Percentiles rank a stretch among this genome's conserved stretches.
phyloP scores from a whole-genome alignment of 2,329 filamentous ascomycete species.

The Penicillium sp. region DNA sequence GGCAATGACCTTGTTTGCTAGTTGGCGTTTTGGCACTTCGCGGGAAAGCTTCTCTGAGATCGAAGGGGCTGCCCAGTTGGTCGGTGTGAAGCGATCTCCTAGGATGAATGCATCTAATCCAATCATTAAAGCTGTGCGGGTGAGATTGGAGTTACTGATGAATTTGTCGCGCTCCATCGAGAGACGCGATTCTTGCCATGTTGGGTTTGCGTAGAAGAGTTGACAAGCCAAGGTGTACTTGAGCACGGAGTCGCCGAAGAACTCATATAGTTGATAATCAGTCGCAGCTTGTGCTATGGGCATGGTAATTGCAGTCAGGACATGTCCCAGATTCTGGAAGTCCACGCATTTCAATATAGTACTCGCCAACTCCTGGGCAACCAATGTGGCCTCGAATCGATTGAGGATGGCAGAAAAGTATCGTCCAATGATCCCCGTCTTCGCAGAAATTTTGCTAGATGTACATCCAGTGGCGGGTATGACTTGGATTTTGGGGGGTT shows the following conservation, averaged over 20 bases:
- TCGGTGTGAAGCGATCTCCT: slow-evolving; percentile 66
- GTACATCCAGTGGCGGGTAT: slow-evolving; percentile 32
- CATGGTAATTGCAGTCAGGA: slow-evolving; percentile 73
- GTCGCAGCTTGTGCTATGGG: slow-evolving; percentile 62
- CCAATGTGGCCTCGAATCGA: slow-evolving; percentile 66
- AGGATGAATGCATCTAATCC: slow-evolving; percentile 51
- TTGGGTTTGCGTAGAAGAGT: slow-evolving; percentile 61
- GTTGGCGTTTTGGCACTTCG: slow-evolving; percentile 33
- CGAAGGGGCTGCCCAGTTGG: slow-evolving; percentile 73
- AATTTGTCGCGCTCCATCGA: slow-evolving; percentile 69
- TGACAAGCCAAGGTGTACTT: slow-evolving; percentile 75
- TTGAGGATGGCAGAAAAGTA: slow-evolving; percentile 76
- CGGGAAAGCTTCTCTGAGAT: slow-evolving; percentile 44
- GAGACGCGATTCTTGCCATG: slow-evolving; percentile 78
- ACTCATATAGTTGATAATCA: slow-evolving; percentile 85
- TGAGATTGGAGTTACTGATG: slow-evolving; percentile 65
- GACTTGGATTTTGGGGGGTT: slow-evolving; percentile 20
- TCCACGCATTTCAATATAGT: slow-evolving; percentile 59
- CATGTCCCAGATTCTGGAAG: slow-evolving; percentile 59
- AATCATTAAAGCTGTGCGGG: not conserved
- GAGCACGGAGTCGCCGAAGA: slow-evolving; percentile 81
- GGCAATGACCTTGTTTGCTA: slow-evolving; percentile 80
- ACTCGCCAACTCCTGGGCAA: slow-evolving; percentile 64
- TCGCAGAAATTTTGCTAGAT: slow-evolving; percentile 49
- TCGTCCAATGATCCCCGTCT: slow-evolving; percentile 56